A percentile compares a stretch with the other conserved stretches of the same genome.
These are phyloP conservation scores for Chaetomium tenue DNA, from an alignment of 495 filamentous ascomycete genomes.

Conservation along the genomic window DNA sequence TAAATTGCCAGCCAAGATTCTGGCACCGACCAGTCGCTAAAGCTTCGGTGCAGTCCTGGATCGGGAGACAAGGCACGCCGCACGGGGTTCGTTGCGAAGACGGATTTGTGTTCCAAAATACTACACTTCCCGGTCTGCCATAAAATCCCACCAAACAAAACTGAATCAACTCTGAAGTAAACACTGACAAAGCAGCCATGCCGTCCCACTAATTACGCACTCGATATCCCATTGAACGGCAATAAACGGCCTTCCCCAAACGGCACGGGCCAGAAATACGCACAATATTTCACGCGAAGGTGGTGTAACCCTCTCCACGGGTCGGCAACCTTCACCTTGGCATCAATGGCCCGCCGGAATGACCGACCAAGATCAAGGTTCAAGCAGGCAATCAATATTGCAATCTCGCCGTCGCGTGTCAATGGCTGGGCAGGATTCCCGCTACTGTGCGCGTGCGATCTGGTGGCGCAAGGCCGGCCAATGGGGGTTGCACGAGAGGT, in stretches of 20 bases:
- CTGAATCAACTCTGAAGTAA: background rate
- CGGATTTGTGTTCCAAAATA: too few species aligned
- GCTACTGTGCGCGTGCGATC: slow-evolving; percentile 20
- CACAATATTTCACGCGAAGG: slow-evolving; percentile 7
- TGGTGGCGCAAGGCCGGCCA: slow-evolving; percentile 33
- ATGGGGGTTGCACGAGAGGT: slow-evolving; percentile 15
- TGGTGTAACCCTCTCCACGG: slow-evolving; percentile 8
- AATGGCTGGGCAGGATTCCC: slow-evolving; percentile 25
- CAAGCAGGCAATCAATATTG: slow-evolving; percentile 29
- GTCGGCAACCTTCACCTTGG: slow-evolving; percentile 7
- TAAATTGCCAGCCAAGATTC: background rate
- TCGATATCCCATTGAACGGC: background rate
- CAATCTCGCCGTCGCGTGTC: slow-evolving; percentile 25
- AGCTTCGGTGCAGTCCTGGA: slow-evolving; percentile 1
- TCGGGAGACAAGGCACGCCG: background rate
- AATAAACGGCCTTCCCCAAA: background rate
- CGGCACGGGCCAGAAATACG: background rate
- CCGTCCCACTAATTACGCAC: background rate
- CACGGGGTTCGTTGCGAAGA: background rate
- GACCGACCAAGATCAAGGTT: slow-evolving; percentile 2
- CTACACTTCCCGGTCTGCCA: too few species aligned
- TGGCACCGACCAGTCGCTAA: background rate
- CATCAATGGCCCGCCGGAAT: slow-evolving; percentile 5
- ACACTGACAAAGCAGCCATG: background rate
- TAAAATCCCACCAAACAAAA: too few species aligned